Percentiles rank a stretch among this genome's conserved stretches.
phyloP scores from a whole-genome alignment of 2,329 filamentous ascomycete genomes.

The Penicillium thymicola region DNA sequence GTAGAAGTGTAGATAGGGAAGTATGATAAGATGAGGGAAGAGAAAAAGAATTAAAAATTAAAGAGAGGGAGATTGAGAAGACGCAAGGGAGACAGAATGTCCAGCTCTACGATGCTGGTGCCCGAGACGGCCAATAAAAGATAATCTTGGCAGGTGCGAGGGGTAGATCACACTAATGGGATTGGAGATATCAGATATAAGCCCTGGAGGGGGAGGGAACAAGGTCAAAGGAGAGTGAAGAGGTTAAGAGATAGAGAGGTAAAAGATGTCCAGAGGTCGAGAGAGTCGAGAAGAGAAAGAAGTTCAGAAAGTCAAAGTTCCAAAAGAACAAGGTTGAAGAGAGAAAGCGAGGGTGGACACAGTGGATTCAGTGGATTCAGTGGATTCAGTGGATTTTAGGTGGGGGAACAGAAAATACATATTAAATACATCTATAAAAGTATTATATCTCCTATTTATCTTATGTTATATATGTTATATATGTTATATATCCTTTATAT shows the following conservation, averaged over 20 bases:
- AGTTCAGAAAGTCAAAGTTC: neutral
- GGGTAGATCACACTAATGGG: neutral
- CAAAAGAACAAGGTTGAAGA: neutral
- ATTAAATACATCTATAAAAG: too few relatives aligned
- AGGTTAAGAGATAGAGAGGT: too few relatives aligned
- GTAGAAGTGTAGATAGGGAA: neutral
- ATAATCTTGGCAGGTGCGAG: slow-evolving; percentile 19
- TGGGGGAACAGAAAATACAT: neutral
- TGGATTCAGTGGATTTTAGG: neutral
- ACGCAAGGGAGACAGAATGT: slow-evolving; percentile 31
- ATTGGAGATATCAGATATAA: neutral
- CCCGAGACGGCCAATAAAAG: slow-evolving; percentile 18
- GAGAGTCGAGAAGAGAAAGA: neutral
- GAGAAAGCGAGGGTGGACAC: slow-evolving; percentile 5
- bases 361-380: neutral
- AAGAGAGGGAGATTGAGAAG: slow-evolving; percentile 4
- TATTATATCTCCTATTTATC: too few relatives aligned
- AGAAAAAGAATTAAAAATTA: neutral
- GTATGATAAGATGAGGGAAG: neutral
- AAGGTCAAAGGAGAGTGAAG: neutral
- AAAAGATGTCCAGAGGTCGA: neutral
- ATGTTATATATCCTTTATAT: neutral
- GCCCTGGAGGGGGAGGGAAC: neutral
- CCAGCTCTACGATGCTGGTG: slow-evolving; percentile 20
- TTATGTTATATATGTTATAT: neutral